Evolutionary conservation across 768 basidiomycete species (phyloP).

Genomic region (Calocybe indica): DNA sequence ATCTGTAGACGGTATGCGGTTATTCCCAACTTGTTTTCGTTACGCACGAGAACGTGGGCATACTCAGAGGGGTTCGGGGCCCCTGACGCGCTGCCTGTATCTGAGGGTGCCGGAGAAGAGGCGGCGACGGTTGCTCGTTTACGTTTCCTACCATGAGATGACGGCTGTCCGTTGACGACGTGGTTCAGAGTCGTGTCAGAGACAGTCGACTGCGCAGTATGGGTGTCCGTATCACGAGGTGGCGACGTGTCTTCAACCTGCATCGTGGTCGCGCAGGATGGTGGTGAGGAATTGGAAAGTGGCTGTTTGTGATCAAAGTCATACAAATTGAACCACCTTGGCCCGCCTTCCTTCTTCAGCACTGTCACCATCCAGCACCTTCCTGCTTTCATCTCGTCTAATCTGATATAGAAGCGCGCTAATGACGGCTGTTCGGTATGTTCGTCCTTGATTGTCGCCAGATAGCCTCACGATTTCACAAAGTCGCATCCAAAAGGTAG

Average conservation of each 20-base stretch:
- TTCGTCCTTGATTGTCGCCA: not conserved
- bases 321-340: not conserved
- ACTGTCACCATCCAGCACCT: not conserved
- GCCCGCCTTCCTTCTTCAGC: not conserved
- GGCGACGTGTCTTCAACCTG: slow-evolving; percentile 27
- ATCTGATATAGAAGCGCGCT: not conserved
- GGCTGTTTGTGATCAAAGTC: too few relatives aligned
- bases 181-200: not conserved
- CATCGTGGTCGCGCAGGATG: slow-evolving; percentile 13
- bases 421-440: slow-evolving; percentile 37
- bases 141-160: slow-evolving; percentile 42
- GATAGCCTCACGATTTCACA: slow-evolving; percentile 13
- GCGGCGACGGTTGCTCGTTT: slow-evolving; percentile 46
- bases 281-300: not conserved
- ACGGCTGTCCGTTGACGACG: slow-evolving; percentile 9
- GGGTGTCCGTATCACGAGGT: slow-evolving; percentile 18
- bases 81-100: slow-evolving; percentile 30
- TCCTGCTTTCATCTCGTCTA: not conserved
- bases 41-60: slow-evolving; percentile 6
- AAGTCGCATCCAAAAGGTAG: slow-evolving; percentile 75
- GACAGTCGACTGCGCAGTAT: slow-evolving; percentile 5
- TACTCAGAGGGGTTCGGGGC: slow-evolving; percentile 31
- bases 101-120: slow-evolving; percentile 57
- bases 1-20: slow-evolving; percentile 18
- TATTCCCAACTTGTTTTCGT: slow-evolving; percentile 1